phyloP scores from a whole-genome alignment of 73 alveolate species.

The Tetrahymena thermophila region DNA sequence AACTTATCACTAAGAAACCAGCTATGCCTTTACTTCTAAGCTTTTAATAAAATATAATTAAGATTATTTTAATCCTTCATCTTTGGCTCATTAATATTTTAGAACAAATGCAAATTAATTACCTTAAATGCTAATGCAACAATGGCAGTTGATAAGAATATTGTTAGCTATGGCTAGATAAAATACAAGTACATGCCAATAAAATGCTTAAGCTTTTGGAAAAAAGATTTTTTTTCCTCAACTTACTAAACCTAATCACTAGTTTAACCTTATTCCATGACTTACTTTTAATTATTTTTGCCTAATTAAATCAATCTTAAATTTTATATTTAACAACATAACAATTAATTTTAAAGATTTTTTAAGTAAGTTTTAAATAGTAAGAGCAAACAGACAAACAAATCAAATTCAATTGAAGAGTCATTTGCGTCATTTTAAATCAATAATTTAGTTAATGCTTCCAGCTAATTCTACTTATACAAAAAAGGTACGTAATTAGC shows the following conservation, averaged over 20 bases:
- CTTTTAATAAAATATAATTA: not conserved
- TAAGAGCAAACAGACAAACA: not conserved
- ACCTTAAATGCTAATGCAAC: not conserved
- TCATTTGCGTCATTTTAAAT: not conserved
- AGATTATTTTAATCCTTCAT: not conserved
- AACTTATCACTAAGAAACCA: not conserved
- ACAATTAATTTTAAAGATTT: not conserved
- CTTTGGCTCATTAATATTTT: too few species aligned
- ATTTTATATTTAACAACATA: not conserved
- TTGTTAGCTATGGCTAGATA: not conserved
- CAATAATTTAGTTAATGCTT: not conserved
- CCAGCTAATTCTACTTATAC: not conserved
- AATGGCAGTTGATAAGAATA: not conserved
- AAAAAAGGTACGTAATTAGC: not conserved
- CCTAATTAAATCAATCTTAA: not conserved
- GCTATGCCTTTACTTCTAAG: not conserved
- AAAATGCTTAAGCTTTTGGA: not conserved
- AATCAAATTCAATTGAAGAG: not conserved
- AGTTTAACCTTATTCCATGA: not conserved
- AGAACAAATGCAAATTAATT: not conserved
- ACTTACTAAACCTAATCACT: not conserved
- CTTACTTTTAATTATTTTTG: not conserved
- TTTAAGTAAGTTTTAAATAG: not conserved
- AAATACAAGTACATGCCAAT: not conserved
- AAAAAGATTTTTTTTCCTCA: not conserved